These are phyloP conservation scores for Cyphellophora attinorum DNA, from an alignment of 2,329 filamentous ascomycete genomes.

Conservation along the genomic window DNA sequence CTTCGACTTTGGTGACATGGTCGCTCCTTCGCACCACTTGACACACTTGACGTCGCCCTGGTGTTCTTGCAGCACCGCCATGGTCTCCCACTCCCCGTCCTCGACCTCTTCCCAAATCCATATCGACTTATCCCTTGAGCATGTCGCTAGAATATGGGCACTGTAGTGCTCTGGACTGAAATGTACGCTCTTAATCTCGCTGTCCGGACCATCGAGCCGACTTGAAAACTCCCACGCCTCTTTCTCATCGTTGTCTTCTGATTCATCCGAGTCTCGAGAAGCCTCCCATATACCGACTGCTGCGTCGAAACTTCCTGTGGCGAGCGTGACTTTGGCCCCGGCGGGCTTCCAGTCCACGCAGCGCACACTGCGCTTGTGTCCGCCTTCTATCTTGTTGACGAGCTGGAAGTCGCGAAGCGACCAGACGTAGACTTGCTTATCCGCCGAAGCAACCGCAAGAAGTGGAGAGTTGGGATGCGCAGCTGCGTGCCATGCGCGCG, in stretches of 20 bases:
- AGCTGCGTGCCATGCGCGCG: conserved; percentile 79
- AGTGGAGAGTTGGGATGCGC: conserved; percentile 64
- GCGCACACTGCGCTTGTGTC: conserved; percentile 84
- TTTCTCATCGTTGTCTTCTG: conserved; percentile 47
- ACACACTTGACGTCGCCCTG: conserved; percentile 92
- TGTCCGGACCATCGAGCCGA: conserved; percentile 89
- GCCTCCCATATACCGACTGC: conserved; percentile 71
- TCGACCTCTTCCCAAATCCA: conserved; percentile 99
- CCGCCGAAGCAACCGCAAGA: conserved; percentile 76
- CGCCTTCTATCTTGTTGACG: conserved; percentile 71
- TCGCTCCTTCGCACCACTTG: conserved; percentile 67
- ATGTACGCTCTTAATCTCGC: conserved; percentile 80
- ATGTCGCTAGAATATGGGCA: conserved; percentile 72
- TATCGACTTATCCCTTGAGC: conserved; percentile 82
- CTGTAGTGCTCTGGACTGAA: conserved; percentile 46
- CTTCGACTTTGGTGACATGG: conserved; percentile 2
- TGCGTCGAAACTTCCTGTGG: conserved; percentile 88
- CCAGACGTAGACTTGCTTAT: conserved; percentile 82
- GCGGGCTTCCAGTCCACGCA: conserved; percentile 67
- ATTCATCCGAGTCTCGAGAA: conserved; percentile 6
- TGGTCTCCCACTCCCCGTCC: conserved; percentile 83
- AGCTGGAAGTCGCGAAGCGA: conserved; percentile 71
- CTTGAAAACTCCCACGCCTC: conserved; percentile 90
- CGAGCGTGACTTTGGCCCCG: conserved; percentile 54
- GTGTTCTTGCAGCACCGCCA: conserved; percentile 90